These are phyloP conservation scores for Talaromyces liani DNA, from an alignment of 495 filamentous ascomycete species.

Conservation along the genomic window DNA sequence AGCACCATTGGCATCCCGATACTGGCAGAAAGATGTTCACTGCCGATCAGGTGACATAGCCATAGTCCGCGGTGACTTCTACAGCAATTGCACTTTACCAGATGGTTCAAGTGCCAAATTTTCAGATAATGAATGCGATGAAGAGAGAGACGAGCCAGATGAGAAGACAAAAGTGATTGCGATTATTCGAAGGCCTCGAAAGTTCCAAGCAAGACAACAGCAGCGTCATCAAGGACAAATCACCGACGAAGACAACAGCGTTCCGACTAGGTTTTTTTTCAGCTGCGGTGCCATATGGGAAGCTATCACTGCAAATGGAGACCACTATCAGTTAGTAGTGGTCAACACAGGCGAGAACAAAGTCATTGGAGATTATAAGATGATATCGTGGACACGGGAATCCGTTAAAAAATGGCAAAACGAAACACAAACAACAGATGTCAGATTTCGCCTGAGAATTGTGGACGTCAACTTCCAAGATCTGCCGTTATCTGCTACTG, in stretches of 20 bases:
- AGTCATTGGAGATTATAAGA: not conserved
- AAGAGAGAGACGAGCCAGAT: not conserved
- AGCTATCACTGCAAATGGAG: not conserved
- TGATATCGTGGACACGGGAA: not conserved
- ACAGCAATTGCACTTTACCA: not conserved
- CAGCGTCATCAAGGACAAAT: not conserved
- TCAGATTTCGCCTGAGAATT: not conserved
- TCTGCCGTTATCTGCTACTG: not conserved
- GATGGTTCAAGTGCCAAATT: not conserved
- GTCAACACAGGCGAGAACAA: not conserved
- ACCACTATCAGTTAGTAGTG: not conserved
- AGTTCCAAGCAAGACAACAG: not conserved
- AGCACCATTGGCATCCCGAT: not conserved
- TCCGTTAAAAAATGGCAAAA: not conserved
- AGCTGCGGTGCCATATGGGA: not conserved
- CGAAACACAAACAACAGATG: not conserved
- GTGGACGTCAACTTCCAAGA: not conserved
- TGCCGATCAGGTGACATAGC: not conserved
- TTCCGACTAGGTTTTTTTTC: not conserved
- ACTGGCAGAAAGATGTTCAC: not conserved
- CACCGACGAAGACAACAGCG: not conserved
- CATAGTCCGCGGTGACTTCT: not conserved
- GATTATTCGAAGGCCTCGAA: not conserved
- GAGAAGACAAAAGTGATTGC: conserved; percentile 2
- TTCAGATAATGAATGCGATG: not conserved